Evolutionary conservation across 768 basidiomycete genomes (phyloP).

Genomic region (Lactarius pseudohatsudake): DNA sequence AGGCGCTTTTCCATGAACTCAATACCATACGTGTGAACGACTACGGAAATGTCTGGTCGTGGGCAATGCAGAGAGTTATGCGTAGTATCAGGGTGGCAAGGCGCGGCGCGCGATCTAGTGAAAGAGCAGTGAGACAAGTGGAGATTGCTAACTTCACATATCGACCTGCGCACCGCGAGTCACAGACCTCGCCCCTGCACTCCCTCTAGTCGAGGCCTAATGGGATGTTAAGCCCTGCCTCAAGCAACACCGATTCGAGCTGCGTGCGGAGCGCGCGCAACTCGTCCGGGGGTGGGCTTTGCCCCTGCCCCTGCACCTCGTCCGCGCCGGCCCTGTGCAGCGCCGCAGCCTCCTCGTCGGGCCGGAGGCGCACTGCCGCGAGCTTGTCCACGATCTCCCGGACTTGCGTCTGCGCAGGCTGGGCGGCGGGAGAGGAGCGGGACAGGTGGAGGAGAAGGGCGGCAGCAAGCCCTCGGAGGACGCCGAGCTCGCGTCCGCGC

Average conservation of each 20-base stretch:
- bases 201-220: background rate
- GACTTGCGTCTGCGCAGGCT: conserved; percentile 20
- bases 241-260: conserved; percentile 10
- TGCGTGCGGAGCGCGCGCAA: conserved; percentile 7
- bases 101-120: no score
- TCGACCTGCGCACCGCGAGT: no score
- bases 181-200: background rate
- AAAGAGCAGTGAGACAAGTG: background rate
- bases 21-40: no score
- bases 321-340: background rate
- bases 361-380: conserved; percentile 55
- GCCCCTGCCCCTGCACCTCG: background rate
- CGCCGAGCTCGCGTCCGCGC: conserved; percentile 73
- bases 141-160: background rate
- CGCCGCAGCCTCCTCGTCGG: conserved; percentile 63
- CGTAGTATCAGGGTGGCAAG: background rate
- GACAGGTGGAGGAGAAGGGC: conserved; percentile 34
- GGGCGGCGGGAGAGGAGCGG: background rate
- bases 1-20: no score
- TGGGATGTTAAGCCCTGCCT: conserved; percentile 12
- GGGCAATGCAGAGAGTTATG: no score
- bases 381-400: conserved; percentile 57
- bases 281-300: conserved; percentile 6
- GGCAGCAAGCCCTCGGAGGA: conserved; percentile 64
- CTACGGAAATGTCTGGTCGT: background rate